phyloP scores from a whole-genome alignment of 2,329 filamentous ascomycete species.

The Colletotrichum spaethianum region DNA sequence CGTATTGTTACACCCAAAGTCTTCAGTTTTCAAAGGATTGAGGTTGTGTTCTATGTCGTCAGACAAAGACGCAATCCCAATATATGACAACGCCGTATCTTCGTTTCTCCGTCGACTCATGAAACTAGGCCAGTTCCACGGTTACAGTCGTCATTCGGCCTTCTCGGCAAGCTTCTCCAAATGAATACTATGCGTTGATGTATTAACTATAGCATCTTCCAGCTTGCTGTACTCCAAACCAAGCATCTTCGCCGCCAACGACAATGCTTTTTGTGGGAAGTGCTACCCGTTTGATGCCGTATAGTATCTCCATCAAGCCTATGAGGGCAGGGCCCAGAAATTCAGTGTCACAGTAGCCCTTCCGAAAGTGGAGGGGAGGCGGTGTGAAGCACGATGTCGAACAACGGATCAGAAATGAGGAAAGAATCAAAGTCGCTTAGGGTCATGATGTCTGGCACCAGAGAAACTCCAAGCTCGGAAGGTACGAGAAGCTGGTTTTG shows the following conservation, averaged over 20 bases:
- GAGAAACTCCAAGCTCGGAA: slow-evolving; percentile 44
- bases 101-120: too few relatives aligned
- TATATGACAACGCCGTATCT: background rate
- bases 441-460: slow-evolving; percentile 53
- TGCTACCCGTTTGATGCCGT: slow-evolving; percentile 60
- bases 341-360: slow-evolving; percentile 66
- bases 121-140: background rate
- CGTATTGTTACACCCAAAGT: slow-evolving; percentile 51
- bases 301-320: slow-evolving; percentile 65
- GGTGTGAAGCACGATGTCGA: slow-evolving; percentile 82
- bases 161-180: slow-evolving; percentile 37
- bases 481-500: slow-evolving; percentile 5
- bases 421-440: slow-evolving; percentile 53
- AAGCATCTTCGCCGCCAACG: slow-evolving; percentile 42
- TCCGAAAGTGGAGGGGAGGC: slow-evolving; percentile 79
- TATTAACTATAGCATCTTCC: slow-evolving; percentile 43
- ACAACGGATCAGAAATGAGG: slow-evolving; percentile 61
- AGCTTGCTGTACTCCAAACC: slow-evolving; percentile 44
- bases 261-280: slow-evolving; percentile 75
- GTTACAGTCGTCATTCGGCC: background rate
- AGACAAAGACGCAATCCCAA: background rate
- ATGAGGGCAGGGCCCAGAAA: slow-evolving; percentile 70
- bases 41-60: background rate
- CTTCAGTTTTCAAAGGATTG: slow-evolving; percentile 49
- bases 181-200: slow-evolving; percentile 43